Evolutionary conservation across 352 stramenopile genomes (phyloP).

Genomic region (Saprolegnia parasitica): DNA sequence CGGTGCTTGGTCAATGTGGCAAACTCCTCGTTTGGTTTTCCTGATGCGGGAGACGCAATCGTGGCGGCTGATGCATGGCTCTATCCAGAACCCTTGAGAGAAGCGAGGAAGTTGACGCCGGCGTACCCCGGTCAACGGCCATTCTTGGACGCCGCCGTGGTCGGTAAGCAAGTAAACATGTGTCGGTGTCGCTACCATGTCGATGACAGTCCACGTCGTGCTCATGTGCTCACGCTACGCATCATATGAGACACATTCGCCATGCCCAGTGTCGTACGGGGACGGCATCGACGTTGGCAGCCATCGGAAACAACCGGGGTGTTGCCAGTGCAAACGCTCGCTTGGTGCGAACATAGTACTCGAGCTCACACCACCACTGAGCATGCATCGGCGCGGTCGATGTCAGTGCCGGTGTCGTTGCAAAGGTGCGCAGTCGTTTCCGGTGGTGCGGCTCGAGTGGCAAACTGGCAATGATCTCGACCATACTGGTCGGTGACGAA

Average conservation of each 20-base stretch:
- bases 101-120: background rate
- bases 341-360: background rate
- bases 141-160: background rate
- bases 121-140: background rate
- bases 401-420: background rate
- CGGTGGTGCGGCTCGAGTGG: too few relatives aligned
- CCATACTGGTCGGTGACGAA: too few relatives aligned
- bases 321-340: background rate
- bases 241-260: too few relatives aligned
- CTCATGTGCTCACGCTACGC: too few relatives aligned
- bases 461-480: too few relatives aligned
- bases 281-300: too few relatives aligned
- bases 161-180: background rate
- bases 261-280: too few relatives aligned
- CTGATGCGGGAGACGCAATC: too few relatives aligned
- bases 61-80: too few relatives aligned
- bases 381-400: background rate
- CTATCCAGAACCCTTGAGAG: too few relatives aligned
- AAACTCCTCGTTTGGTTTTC: background rate
- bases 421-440: background rate
- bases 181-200: background rate
- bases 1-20: background rate
- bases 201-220: background rate
- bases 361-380: background rate
- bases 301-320: background rate